Evolutionary conservation across 2,329 filamentous ascomycete species (phyloP).

Genomic region (Lachnellula willkommii): DNA sequence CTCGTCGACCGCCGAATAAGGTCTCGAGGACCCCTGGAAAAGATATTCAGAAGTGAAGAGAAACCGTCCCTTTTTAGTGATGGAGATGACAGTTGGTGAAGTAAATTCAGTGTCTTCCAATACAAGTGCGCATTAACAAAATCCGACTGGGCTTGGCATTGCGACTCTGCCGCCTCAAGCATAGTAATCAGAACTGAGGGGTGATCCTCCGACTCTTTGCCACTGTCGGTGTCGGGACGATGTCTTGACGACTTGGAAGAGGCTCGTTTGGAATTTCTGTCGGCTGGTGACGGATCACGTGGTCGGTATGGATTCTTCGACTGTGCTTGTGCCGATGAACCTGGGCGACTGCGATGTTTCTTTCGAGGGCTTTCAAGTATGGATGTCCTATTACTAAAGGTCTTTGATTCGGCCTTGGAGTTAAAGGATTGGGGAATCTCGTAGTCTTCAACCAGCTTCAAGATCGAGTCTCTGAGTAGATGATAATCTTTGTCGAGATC

Average conservation of each 20-base stretch:
- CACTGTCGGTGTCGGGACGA: slow-evolving; percentile 22
- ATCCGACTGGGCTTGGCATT: slow-evolving; percentile 73
- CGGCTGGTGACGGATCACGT: slow-evolving; percentile 16
- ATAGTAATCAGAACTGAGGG: slow-evolving; percentile 59
- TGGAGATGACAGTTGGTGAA: slow-evolving; percentile 57
- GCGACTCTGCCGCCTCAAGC: slow-evolving; percentile 69
- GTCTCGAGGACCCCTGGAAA: slow-evolving; percentile 65
- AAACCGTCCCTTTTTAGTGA: slow-evolving; percentile 64
- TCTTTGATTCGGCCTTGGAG: slow-evolving; percentile 52
- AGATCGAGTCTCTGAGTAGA: slow-evolving; percentile 71
- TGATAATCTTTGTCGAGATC: slow-evolving; percentile 76
- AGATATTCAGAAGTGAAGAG: slow-evolving; percentile 66
- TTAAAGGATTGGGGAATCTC: slow-evolving; percentile 68
- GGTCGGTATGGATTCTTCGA: slow-evolving; percentile 55
- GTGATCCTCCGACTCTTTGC: slow-evolving; percentile 38
- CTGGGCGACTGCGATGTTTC: slow-evolving; percentile 54
- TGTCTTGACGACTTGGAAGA: slow-evolving; percentile 16
- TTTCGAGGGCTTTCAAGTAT: slow-evolving; percentile 45
- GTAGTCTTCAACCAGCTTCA: slow-evolving; percentile 76
- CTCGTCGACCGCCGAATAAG: slow-evolving; percentile 64
- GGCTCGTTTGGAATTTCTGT: slow-evolving; percentile 11
- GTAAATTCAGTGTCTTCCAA: slow-evolving; percentile 73
- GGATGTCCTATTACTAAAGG: slow-evolving; percentile 65
- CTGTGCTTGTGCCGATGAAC: slow-evolving; percentile 42
- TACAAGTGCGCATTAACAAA: slow-evolving; percentile 81